Percentiles rank a stretch among this genome's conserved stretches.
phyloP scores from a whole-genome alignment of 2,329 filamentous ascomycete species.

The Trichoderma lentiforme region DNA sequence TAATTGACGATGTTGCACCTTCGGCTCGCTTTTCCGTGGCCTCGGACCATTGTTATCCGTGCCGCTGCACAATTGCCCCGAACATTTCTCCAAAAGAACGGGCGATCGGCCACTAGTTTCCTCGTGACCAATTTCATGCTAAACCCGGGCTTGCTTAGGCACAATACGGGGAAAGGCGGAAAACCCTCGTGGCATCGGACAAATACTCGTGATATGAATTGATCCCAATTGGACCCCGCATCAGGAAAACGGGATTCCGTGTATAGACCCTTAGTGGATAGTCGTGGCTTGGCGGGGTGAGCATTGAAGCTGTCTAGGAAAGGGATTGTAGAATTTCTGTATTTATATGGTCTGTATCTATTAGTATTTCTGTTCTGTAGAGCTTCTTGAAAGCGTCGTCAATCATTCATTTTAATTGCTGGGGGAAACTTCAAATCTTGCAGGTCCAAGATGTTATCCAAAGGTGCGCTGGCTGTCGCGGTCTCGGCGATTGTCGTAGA shows the following conservation, averaged over 20 bases:
- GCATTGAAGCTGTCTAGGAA: background rate
- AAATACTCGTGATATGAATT: background rate
- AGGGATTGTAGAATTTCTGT: background rate
- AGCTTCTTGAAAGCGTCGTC: background rate
- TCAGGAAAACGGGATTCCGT: constrained; percentile 6
- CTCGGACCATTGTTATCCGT: constrained; percentile 7
- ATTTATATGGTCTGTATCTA: constrained; percentile 5
- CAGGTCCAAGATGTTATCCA: constrained; percentile 4
- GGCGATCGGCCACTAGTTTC: background rate
- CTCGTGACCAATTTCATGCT: background rate
- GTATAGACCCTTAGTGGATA: background rate
- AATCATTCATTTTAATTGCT: background rate
- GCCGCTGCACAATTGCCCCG: background rate
- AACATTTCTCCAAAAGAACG: constrained; percentile 12
- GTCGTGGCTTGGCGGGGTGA: constrained; percentile 2
- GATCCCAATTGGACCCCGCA: background rate
- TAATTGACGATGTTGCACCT: background rate
- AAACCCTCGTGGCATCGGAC: background rate
- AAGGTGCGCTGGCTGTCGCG: constrained; percentile 12
- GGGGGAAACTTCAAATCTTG: background rate
- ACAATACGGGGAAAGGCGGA: background rate
- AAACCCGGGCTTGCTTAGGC: background rate
- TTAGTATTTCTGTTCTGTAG: background rate
- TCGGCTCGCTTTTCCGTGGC: constrained; percentile 4
- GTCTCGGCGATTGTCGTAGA: constrained; percentile 2